Percentiles rank a stretch among this genome's conserved stretches.
Evolutionary conservation across 805 yeast species (phyloP).

Genomic region (Saccharomycopsis amapae): DNA sequence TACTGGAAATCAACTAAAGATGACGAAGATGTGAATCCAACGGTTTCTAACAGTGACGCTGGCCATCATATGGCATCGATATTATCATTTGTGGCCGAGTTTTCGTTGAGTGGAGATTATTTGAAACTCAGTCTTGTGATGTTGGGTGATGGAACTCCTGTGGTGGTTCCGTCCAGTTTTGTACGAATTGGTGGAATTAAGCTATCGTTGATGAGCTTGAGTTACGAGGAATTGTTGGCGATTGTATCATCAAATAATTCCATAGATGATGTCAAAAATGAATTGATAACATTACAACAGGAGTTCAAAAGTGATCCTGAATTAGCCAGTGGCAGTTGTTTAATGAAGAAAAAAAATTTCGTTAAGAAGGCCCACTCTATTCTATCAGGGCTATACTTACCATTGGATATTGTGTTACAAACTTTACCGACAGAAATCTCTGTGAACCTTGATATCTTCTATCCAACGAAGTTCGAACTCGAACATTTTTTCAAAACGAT

Average conservation of each 20-base stretch:
- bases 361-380: background rate
- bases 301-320: background rate
- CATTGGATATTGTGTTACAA: slow-evolving; percentile 52
- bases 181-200: slow-evolving; percentile 39
- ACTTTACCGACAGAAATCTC: slow-evolving; percentile 53
- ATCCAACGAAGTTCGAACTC: slow-evolving; percentile 55
- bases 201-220: slow-evolving; percentile 55
- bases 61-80: slow-evolving; percentile 23
- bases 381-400: slow-evolving; percentile 34
- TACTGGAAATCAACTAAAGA: slow-evolving; percentile 91
- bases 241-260: slow-evolving; percentile 23
- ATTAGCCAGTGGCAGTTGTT: background rate
- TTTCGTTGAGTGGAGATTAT: slow-evolving; percentile 81
- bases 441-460: slow-evolving; percentile 66
- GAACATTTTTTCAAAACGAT: slow-evolving; percentile 25
- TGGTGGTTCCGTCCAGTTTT: slow-evolving; percentile 66
- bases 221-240: slow-evolving; percentile 35
- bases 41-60: slow-evolving; percentile 5
- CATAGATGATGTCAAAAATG: slow-evolving; percentile 27
- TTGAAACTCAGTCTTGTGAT: slow-evolving; percentile 61
- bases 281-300: slow-evolving; percentile 1
- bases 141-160: slow-evolving; percentile 77
- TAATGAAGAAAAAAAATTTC: background rate
- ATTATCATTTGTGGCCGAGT: slow-evolving; percentile 80
- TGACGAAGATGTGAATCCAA: slow-evolving; percentile 25